Evolutionary conservation across 2,329 filamentous ascomycete genomes (phyloP).

Genomic region (Cladosporium sp.): DNA sequence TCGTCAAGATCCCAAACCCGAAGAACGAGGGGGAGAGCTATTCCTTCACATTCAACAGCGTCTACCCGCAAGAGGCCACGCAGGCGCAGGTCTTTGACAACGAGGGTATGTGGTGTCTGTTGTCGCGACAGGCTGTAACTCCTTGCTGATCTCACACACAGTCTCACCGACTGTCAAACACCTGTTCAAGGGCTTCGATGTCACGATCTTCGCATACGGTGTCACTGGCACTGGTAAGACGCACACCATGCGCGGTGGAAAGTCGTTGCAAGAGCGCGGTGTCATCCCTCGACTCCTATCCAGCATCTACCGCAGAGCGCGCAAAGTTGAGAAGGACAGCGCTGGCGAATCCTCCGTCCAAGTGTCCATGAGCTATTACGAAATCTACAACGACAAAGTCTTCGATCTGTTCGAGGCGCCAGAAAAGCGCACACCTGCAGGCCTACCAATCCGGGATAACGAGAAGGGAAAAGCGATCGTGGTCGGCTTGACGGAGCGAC

Average conservation of each 20-base stretch:
- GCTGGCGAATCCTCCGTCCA: constrained; percentile 81
- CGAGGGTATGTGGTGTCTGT: constrained; percentile 64
- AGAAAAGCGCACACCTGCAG: constrained; percentile 74
- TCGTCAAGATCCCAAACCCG: constrained; percentile 88
- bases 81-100: constrained; percentile 87
- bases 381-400: constrained; percentile 99
- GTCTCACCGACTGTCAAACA: constrained; percentile 88
- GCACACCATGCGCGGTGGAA: constrained; percentile 78
- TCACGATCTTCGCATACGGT: constrained; percentile 96
- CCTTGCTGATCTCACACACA: constrained; percentile 40
- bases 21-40: constrained; percentile 91
- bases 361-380: constrained; percentile 88
- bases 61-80: constrained; percentile 77
- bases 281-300: constrained; percentile 99
- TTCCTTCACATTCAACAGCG: constrained; percentile 90
- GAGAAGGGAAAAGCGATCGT: constrained; percentile 91
- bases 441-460: constrained; percentile 91
- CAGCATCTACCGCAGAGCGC: constrained; percentile 82
- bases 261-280: constrained; percentile 81
- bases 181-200: constrained; percentile 97
- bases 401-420: constrained; percentile 82
- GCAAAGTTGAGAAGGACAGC: constrained; percentile 69
- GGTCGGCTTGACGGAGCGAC: constrained; percentile 82
- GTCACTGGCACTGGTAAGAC: constrained; percentile 98
- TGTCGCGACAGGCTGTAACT: neutral